Evolutionary conservation across 1,139 yeast species (phyloP), one percentile per base, ranked within the genome.

Genomic region (Kodamaea arcana): DNA sequence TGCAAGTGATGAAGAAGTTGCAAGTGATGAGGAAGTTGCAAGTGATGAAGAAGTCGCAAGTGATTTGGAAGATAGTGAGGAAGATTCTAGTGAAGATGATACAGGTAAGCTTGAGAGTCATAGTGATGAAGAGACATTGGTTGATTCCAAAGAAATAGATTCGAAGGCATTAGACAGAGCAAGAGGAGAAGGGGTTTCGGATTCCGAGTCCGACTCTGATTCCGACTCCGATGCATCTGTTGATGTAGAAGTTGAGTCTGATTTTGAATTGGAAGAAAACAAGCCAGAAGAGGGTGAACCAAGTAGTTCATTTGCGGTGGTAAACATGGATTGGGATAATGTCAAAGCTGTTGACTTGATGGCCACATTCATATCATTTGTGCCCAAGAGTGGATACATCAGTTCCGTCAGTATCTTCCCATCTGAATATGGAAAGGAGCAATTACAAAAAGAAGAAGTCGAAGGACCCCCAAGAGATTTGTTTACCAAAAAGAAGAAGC

Each of bases 301-400:
- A 20, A 72, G 95, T 0, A 64, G 66, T 24, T 66, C 85, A 4
- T 71, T 94, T 54, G 98, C 98, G 0, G 95, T 83, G 2, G 98
- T 94, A 22, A 94, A 94, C 52, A 70, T 94, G 75, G 98, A 94
- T 55, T 94, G 98, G 98, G 99, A 94, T 49, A 85, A 92, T 52
- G 71, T 94, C 15, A 74, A 79, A 34, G 85, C 97, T 0, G 79
- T 78, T 10, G 98, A 92, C 56, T 60, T 94, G 45, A 78, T 86
- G 85, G 95, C 95, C 4, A 83, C 97, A 0, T 87, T 94, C 49
- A 66, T 80, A 5, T 81, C 96, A 35, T 94, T 94, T 63, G 83
- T 85, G 14, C 96, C 97, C 12, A 61, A 77, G 27, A 78, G 75
- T 29, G 95, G 95, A 1, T 63, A 69, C 30, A 83, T 94, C 36